Percentiles rank a stretch among this genome's conserved stretches.
Conservation (phyloP, 2,329 filamentous ascomycete genomes). For the Tolypocladium tropicale region DNA sequence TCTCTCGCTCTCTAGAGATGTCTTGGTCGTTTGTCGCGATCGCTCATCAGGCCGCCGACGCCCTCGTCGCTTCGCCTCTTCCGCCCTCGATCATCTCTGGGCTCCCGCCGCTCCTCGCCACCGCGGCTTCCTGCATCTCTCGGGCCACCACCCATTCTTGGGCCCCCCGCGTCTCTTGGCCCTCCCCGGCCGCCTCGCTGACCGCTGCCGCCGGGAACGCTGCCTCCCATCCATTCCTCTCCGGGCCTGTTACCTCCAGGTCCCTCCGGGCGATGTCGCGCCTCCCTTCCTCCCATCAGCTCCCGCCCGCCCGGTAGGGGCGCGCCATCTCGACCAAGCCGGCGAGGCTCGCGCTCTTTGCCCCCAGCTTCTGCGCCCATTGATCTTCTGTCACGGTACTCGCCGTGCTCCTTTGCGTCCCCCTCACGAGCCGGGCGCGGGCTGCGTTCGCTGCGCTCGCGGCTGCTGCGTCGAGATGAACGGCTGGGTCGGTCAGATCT, state of each 20-base stretch:
- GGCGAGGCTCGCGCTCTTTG: conserved; percentile 23
- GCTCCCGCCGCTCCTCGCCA: conserved; percentile 22
- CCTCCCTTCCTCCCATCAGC: conserved; percentile 18
- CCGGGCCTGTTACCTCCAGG: conserved; percentile 5
- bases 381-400: conserved; percentile 33
- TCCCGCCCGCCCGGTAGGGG: conserved; percentile 20
- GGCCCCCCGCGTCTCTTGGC: conserved; percentile 19
- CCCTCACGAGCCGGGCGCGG: conserved; percentile 26
- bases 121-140: conserved; percentile 19
- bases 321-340: conserved; percentile 19
- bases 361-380: conserved; percentile 16
- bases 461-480: conserved; percentile 37
- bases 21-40: conserved; percentile 45
- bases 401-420: conserved; percentile 32
- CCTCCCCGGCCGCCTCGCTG: conserved; percentile 24
- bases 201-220: conserved; percentile 15
- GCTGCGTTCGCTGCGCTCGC: conserved; percentile 41
- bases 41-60: conserved; percentile 23
- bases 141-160: no score
- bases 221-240: conserved; percentile 9
- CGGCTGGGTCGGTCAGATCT: conserved; percentile 29
- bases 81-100: conserved; percentile 25
- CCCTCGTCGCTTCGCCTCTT: conserved; percentile 38
- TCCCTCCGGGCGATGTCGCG: conserved; percentile 19
- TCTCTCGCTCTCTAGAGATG: conserved; percentile 16